Evolutionary conservation across 2,329 filamentous ascomycete species (phyloP), one percentile per base, ranked within the genome.

Genomic region (Aspergillus hiratsukae): DNA sequence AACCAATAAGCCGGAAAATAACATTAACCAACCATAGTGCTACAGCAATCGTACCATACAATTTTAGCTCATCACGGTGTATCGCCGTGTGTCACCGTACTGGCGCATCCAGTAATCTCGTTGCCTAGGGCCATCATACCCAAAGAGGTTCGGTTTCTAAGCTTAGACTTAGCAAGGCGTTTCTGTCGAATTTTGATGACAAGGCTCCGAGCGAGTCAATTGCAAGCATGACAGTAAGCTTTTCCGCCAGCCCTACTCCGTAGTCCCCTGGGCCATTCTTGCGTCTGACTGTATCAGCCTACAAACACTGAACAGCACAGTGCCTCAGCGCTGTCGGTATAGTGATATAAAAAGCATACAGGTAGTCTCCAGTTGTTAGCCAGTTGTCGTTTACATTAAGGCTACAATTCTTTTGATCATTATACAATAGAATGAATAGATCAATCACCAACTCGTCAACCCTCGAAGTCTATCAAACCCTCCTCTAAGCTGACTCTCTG

Each of bases 401-500:
- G 17, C n/a, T 17, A 21, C 21, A 11, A 11, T 4, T 19, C 21
- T 43, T 19, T 43, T 17, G 11, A 43, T 11, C 6, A 8, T 6
- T 11, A 9, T 21, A 10, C n/a, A n/a, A n/a, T n/a, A n/a, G n/a
- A n/a, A n/a, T n/a, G n/a, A n/a, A 46, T 23, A 10, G 6, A 7
- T 21, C 14, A 10, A 57, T 68, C 53, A 74, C 72, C 72, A 74
- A 59, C 91, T 96, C 69, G 90, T 84, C 64, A 95, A 57, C 6
- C 89, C 88, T 68, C 80, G 88, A 48, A 76, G 77, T 48, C 89
- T 80, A 76, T 96, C 89, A 73, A 96, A 96, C 0, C 92, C 92
- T 11, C 90, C 92, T 58, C 92, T 78, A 60, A 97, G 75, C 77
- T 96, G 90, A 45, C 81, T 82, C 69, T 89, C 88, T 0, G 90